Base-by-base conservation (phyloP, 2,329 filamentous ascomycete genomes). In the Penicillium crustosum region DNA sequence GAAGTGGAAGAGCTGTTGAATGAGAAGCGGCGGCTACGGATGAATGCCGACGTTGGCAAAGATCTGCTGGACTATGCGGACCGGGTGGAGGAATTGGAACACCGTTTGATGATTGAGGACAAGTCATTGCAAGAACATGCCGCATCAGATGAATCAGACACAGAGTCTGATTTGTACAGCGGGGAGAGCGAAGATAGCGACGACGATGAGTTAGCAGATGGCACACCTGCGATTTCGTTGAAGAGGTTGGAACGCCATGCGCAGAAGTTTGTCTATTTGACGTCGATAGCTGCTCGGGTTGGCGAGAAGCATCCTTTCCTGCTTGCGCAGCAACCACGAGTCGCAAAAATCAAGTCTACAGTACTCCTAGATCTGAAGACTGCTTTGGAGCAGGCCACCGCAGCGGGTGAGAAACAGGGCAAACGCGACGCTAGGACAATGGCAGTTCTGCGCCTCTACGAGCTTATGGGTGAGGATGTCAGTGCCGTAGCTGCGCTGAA, bases 11-110 rank as follows among this genome's bases (percentile, higher is more conserved):
- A 70, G 4, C 75, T 92, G 51, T 79, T 91, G 55, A 73, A 78
- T n/a, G 86, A 95, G 73, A 84, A 93, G 69, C 83, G 81, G 60
- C 76, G 69, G n/a, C 82, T 93, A 6, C 81, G 86, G 57, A 75
- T 77, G 13, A 80, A 87, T 50, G 87, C 93, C 42, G 85, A 89
- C 65, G 64, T 83, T 12, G 85, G 82, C n/a, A 77, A 83, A 64
- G 69, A 73, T 1, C 59, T 81, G 54, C 65, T 81, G 49, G 79
- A 81, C 55, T 73, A 78, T 59, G 74, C 74, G 15, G 75, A 78
- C 43, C 72, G 76, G n/a, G 67, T 81, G 33, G 77, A 77, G 21
- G 86, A 89, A 65, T 84, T 90, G 68, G 86, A 85, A 66, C 85
- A 85, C 38, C 89, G 81, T 53, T 83, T 91, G 62, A 87, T 90